phyloP scores from a whole-genome alignment of 2,329 filamentous ascomycete species.

The Diaporthe sp. region DNA sequence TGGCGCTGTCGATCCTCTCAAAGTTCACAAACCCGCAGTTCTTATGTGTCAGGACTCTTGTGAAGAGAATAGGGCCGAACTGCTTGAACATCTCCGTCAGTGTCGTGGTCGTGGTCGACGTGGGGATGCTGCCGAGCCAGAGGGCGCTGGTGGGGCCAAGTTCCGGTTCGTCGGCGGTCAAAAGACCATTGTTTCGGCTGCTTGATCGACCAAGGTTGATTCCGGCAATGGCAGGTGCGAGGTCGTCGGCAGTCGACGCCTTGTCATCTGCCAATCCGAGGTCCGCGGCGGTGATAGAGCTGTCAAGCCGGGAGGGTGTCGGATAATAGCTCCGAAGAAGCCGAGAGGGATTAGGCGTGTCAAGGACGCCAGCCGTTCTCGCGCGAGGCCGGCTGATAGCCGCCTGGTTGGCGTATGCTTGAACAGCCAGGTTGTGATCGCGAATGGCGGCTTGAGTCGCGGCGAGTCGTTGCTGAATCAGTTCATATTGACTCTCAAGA shows the following conservation, averaged over 20 bases:
- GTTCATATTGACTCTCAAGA: constrained; percentile 71
- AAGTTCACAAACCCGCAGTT: constrained; percentile 99
- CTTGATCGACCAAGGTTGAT: constrained; percentile 80
- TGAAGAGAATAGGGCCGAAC: constrained; percentile 93
- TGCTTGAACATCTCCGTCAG: constrained; percentile 94
- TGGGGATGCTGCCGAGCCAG: constrained; percentile 97
- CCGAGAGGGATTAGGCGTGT: constrained; percentile 75
- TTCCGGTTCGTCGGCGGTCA: constrained; percentile 82
- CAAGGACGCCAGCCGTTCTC: constrained; percentile 88
- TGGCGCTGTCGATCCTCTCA: constrained; percentile 89
- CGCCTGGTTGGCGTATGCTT: constrained; percentile 90
- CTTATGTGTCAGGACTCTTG: constrained; percentile 95
- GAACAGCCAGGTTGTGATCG: constrained; percentile 92
- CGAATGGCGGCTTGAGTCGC: constrained; percentile 81
- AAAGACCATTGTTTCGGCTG: constrained; percentile 75
- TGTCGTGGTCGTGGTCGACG: constrained; percentile 95
- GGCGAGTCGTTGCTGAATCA: constrained; percentile 73
- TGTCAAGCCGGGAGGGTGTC: constrained; percentile 80
- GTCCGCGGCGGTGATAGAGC: constrained; percentile 81
- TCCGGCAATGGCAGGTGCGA: constrained; percentile 85
- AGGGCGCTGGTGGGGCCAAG: constrained; percentile 91
- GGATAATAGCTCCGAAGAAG: constrained; percentile 81
- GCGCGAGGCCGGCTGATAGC: constrained; percentile 87
- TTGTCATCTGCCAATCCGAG: constrained; percentile 80
- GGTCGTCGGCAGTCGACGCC: constrained; percentile 76